Percentiles rank a stretch among this genome's conserved stretches.
Conservation (phyloP, 2,329 filamentous ascomycete species). For the Diaporthe helianthi region DNA sequence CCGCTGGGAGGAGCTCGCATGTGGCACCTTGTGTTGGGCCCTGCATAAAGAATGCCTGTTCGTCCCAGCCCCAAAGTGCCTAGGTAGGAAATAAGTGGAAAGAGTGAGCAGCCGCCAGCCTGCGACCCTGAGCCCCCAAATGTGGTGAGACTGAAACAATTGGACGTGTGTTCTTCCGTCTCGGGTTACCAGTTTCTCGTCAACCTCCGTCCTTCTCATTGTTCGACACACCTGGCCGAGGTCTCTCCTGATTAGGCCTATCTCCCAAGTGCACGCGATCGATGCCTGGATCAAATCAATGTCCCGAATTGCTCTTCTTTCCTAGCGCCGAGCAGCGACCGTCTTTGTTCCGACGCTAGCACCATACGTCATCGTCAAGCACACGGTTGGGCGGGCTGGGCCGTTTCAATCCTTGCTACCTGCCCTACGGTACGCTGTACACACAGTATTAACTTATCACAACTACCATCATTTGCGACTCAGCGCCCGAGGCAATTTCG, state of each 20-base stretch:
- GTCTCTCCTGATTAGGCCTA: background rate
- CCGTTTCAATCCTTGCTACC: conserved; percentile 11
- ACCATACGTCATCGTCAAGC: conserved; percentile 20
- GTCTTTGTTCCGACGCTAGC: conserved; percentile 16
- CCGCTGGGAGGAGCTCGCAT: conserved; percentile 11
- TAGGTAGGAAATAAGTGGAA: background rate
- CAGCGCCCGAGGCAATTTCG: conserved; percentile 4
- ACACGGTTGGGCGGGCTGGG: conserved; percentile 12
- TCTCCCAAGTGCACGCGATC: background rate
- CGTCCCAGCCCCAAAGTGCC: background rate
- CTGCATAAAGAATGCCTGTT: conserved; percentile 17
- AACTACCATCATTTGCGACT: conserved; percentile 1
- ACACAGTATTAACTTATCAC: background rate
- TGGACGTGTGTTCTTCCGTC: conserved; percentile 15
- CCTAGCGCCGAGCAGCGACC: conserved; percentile 18
- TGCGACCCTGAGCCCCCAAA: background rate
- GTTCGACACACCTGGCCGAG: background rate
- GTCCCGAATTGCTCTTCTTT: background rate
- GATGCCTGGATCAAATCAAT: background rate
- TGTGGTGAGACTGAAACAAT: conserved; percentile 24
- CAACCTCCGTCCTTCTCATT: background rate
- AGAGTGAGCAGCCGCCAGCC: conserved; percentile 20
- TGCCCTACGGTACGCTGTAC: too few relatives aligned
- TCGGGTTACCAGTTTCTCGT: conserved; percentile 16
- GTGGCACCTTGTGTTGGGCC: conserved; percentile 1